These are phyloP conservation scores for Vitis hybrid DNA, from an alignment of 177 flowering plant species.

Conservation along the genomic window DNA sequence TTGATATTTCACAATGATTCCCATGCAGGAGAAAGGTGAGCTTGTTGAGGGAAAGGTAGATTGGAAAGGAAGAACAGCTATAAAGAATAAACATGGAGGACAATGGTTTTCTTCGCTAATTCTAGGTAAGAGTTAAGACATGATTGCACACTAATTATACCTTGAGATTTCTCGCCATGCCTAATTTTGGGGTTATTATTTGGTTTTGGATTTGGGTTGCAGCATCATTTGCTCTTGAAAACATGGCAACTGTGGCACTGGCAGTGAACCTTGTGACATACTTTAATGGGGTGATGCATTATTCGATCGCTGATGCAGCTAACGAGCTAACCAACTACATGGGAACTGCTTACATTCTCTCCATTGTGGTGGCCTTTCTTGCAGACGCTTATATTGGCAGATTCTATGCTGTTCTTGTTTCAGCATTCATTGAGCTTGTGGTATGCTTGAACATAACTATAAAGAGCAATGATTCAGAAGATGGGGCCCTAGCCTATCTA, in stretches of 20 bases:
- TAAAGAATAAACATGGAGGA: slow-evolving; percentile 65
- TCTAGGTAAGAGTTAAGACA: slow-evolving; percentile 30
- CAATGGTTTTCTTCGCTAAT: slow-evolving; percentile 29
- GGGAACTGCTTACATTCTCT: slow-evolving; percentile 44
- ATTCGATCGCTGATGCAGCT: slow-evolving; percentile 50
- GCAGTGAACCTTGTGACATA: slow-evolving; percentile 62
- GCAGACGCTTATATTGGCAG: slow-evolving; percentile 62
- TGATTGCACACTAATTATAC: neutral
- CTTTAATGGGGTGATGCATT: slow-evolving; percentile 61
- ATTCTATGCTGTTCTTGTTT: slow-evolving; percentile 39
- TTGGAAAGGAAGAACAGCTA: slow-evolving; percentile 69
- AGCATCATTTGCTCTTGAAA: slow-evolving; percentile 55
- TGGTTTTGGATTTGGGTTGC: slow-evolving; percentile 14
- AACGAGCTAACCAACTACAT: slow-evolving; percentile 51
- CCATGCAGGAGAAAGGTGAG: slow-evolving; percentile 37
- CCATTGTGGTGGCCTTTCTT: slow-evolving; percentile 38
- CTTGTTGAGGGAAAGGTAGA: slow-evolving; percentile 68
- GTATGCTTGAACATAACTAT: neutral
- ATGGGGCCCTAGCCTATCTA: no score
- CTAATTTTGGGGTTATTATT: neutral
- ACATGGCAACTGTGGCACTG: slow-evolving; percentile 44
- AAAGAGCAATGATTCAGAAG: neutral
- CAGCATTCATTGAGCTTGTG: slow-evolving; percentile 42
- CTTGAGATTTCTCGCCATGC: neutral
- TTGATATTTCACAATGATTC: neutral